A percentile compares a stretch with the other conserved stretches of the same genome.
These are phyloP conservation scores for Coemansia sp. DNA, from an alignment of 192 early-diverging fungal species.

Conservation along the genomic window DNA sequence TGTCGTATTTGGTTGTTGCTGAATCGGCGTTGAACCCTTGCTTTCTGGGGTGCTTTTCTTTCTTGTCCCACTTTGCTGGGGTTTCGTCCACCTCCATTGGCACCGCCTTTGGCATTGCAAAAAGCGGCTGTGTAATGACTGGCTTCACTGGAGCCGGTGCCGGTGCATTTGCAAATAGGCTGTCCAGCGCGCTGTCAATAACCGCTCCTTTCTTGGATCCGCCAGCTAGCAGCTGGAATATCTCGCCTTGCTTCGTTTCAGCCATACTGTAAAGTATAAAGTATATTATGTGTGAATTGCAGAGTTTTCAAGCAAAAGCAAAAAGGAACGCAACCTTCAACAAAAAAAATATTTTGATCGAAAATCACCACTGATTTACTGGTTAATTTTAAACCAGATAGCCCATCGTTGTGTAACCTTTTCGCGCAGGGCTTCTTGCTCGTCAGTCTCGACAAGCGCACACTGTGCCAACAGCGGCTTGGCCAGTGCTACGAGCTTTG, in stretches of 20 bases:
- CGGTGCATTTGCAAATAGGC: slow-evolving; percentile 62
- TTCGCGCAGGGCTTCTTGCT: slow-evolving; percentile 20
- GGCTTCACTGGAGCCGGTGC: slow-evolving; percentile 24
- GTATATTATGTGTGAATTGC: neutral
- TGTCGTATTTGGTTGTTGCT: slow-evolving; percentile 1
- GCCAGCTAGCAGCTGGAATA: slow-evolving; percentile 43
- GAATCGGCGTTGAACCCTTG: neutral
- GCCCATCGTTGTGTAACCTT: slow-evolving; percentile 20
- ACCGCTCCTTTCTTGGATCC: slow-evolving; percentile 26
- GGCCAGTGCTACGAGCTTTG: slow-evolving; percentile 19
- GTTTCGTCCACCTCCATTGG: neutral
- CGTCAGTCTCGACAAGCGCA: slow-evolving; percentile 22
- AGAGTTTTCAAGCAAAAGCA: neutral
- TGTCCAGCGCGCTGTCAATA: slow-evolving; percentile 57
- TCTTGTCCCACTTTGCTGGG: slow-evolving; percentile 11
- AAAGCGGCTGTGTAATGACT: slow-evolving; percentile 4
- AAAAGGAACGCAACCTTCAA: neutral
- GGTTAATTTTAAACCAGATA: slow-evolving; percentile 21
- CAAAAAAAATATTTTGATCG: neutral
- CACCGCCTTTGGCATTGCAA: neutral
- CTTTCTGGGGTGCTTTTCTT: slow-evolving; percentile 3
- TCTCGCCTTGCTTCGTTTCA: slow-evolving; percentile 19
- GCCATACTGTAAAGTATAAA: neutral
- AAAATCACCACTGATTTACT: neutral
- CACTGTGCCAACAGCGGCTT: slow-evolving; percentile 38